Conservation (phyloP, 73 alveolate genomes). For the Durusdinium trenchii region DNA sequence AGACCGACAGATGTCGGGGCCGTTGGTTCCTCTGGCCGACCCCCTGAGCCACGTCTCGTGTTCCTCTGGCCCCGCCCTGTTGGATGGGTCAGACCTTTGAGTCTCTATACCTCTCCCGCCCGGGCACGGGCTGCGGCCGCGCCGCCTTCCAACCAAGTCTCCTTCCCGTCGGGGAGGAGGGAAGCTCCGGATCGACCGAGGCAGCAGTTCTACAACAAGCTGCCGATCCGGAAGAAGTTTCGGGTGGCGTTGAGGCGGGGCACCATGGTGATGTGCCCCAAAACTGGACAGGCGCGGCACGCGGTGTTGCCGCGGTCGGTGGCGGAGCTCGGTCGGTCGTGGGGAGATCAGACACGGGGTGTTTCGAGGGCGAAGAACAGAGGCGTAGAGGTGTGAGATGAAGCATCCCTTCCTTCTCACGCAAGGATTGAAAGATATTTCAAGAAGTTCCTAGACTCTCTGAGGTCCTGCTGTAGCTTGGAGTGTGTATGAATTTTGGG, state of each 20-base stretch:
- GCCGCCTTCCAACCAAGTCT: too few relatives aligned
- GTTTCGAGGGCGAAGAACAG: background rate
- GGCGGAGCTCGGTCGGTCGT: background rate
- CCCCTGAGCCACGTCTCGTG: background rate
- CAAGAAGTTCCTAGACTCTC: too few relatives aligned
- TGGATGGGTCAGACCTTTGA: background rate
- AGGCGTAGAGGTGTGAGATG: too few relatives aligned
- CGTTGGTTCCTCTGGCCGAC: too few relatives aligned
- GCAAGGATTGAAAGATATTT: too few relatives aligned
- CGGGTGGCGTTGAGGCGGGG: constrained; percentile 27
- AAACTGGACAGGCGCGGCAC: constrained; percentile 68
- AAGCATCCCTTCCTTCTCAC: too few relatives aligned
- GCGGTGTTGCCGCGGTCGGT: background rate
- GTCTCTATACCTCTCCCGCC: too few relatives aligned
- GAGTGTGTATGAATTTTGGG: too few relatives aligned
- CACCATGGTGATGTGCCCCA: constrained; percentile 86
- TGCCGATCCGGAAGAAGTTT: constrained; percentile 75
- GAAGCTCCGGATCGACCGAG: background rate
- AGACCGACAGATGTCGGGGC: too few relatives aligned
- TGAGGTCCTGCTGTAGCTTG: too few relatives aligned
- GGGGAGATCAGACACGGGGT: background rate
- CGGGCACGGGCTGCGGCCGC: too few relatives aligned
- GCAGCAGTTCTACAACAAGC: constrained; percentile 65
- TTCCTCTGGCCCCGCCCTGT: background rate
- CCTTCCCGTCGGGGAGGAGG: too few relatives aligned